These are phyloP conservation scores for Candida vartiovaarae DNA, from an alignment of 805 yeast species.

Conservation along the genomic window DNA sequence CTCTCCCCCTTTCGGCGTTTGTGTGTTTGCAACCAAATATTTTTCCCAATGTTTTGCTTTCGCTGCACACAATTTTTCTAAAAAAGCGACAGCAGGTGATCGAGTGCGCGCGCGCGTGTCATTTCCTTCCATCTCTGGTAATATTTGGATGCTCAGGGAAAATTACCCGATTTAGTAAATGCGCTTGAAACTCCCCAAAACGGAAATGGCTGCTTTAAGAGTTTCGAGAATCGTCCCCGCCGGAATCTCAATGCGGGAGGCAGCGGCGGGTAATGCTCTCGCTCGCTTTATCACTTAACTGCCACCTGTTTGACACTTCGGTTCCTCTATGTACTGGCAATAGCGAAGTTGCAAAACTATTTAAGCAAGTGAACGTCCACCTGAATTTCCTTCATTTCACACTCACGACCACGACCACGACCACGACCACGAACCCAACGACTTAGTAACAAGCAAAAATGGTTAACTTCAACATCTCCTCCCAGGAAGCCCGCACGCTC, in stretches of 20 bases:
- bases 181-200: too few species aligned
- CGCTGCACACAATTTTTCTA: neutral
- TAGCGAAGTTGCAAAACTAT: slow-evolving; percentile 13
- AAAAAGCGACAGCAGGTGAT: neutral
- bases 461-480: slow-evolving; percentile 42
- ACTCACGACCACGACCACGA: neutral
- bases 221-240: too few species aligned
- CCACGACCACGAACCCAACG: neutral
- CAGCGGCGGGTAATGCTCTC: slow-evolving; percentile 4
- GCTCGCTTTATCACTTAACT: slow-evolving; percentile 23
- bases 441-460: slow-evolving; percentile 1
- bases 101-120: too few species aligned
- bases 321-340: slow-evolving; percentile 21
- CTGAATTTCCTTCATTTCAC: neutral
- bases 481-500: slow-evolving; percentile 55
- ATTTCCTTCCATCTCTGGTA: too few species aligned
- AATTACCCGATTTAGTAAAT: too few species aligned
- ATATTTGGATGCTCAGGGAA: too few species aligned
- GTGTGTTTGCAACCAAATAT: neutral
- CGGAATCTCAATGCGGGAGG: neutral
- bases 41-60: too few species aligned
- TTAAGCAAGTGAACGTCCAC: neutral
- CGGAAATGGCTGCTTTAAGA: too few species aligned
- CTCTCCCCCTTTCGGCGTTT: neutral
- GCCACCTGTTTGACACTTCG: slow-evolving; percentile 5